These are phyloP conservation scores for Macrocybe gigantea DNA, from an alignment of 768 basidiomycete genomes.

Conservation along the genomic window DNA sequence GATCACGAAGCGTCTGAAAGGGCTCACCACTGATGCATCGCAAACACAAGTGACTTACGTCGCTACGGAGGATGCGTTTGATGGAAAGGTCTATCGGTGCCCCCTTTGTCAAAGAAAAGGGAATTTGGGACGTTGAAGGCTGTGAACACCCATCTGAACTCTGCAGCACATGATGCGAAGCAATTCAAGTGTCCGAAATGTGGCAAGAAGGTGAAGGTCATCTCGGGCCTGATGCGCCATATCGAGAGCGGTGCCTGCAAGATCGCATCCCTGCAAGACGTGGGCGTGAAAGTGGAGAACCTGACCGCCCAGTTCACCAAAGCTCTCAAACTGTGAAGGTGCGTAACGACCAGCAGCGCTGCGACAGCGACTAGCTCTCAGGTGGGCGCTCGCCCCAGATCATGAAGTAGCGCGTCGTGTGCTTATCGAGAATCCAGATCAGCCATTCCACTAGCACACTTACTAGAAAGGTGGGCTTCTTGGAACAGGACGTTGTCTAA, in stretches of 20 bases:
- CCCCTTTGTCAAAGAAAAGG: constrained; percentile 26
- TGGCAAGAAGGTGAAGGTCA: constrained; percentile 7
- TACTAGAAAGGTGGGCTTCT: too few relatives aligned
- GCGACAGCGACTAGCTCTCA: too few relatives aligned
- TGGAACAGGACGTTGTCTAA: too few relatives aligned
- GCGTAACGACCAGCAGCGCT: constrained; percentile 18
- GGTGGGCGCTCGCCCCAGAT: too few relatives aligned
- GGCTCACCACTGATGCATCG: not conserved
- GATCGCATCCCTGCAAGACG: constrained; percentile 11
- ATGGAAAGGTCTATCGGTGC: constrained; percentile 34
- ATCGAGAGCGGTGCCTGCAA: constrained; percentile 36
- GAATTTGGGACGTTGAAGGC: constrained; percentile 20
- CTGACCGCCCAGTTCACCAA: too few relatives aligned
- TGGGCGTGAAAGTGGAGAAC: too few relatives aligned
- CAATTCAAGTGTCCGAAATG: constrained; percentile 35
- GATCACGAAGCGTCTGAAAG: constrained; percentile 21
- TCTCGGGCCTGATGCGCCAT: constrained; percentile 38
- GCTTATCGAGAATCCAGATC: too few relatives aligned
- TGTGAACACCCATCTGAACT: constrained; percentile 31
- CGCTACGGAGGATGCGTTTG: constrained; percentile 30
- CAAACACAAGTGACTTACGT: not conserved
- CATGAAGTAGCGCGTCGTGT: too few relatives aligned
- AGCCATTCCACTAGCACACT: too few relatives aligned
- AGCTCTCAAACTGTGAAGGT: constrained; percentile 4
- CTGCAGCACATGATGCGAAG: constrained; percentile 24